phyloP scores from a whole-genome alignment of 2,329 filamentous ascomycete genomes.

The Sclerotinia spermophila region DNA sequence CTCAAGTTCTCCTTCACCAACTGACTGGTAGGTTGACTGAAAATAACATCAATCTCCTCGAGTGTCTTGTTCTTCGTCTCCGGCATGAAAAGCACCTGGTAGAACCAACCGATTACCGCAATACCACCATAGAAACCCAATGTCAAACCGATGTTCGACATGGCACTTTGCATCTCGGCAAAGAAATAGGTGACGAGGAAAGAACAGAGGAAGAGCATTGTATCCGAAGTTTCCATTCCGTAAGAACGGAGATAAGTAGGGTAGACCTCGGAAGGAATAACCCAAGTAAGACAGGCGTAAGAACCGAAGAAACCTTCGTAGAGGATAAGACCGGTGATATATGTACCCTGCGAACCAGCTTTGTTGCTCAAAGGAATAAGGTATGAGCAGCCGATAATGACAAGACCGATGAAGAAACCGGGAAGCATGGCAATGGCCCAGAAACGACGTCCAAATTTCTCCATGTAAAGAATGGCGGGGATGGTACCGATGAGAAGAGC shows the following conservation, averaged over 20 bases:
- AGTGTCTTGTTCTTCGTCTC: constrained; percentile 65
- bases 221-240: constrained; percentile 69
- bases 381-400: constrained; percentile 64
- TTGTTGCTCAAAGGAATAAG: constrained; percentile 50
- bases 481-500: constrained; percentile 64
- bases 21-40: constrained; percentile 58
- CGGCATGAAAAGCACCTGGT: constrained; percentile 72
- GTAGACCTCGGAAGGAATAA: constrained; percentile 65
- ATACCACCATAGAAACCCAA: constrained; percentile 74
- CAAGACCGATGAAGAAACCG: constrained; percentile 65
- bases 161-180: constrained; percentile 63
- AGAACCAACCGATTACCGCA: constrained; percentile 65
- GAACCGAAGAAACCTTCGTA: constrained; percentile 68
- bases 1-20: constrained; percentile 57
- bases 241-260: constrained; percentile 69
- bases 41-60: constrained; percentile 68
- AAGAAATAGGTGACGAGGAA: constrained; percentile 78
- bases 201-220: constrained; percentile 64
- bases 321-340: constrained; percentile 63
- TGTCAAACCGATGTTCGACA: constrained; percentile 61
- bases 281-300: constrained; percentile 63
- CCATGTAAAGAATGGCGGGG: constrained; percentile 67
- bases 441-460: constrained; percentile 67
- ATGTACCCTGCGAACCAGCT: constrained; percentile 53
- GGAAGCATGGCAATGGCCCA: constrained; percentile 71